Percentiles rank a stretch among this genome's conserved stretches.
Evolutionary conservation across 1,284 basidiomycete genomes (phyloP).

Genomic region (Naganishia sp.): DNA sequence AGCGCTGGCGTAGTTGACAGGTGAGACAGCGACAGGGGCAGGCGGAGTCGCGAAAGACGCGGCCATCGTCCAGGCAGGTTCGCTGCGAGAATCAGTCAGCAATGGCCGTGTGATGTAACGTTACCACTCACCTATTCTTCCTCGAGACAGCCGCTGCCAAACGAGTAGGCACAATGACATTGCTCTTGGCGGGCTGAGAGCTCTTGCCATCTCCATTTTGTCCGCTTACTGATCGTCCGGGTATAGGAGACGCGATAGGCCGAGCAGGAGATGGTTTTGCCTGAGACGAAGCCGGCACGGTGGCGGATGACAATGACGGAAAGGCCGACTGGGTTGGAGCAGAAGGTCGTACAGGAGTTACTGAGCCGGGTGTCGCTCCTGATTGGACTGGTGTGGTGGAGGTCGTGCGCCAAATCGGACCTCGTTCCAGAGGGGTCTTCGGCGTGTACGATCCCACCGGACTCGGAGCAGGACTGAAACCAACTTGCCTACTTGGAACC

Average conservation of each 20-base stretch:
- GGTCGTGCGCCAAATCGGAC: constrained; percentile 16
- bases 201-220: constrained; percentile 15
- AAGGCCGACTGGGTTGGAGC: constrained; percentile 11
- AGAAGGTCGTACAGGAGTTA: constrained; percentile 3
- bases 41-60: constrained; percentile 51
- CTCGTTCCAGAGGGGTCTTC: constrained; percentile 12
- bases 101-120: background rate
- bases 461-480: constrained; percentile 18
- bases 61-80: constrained; percentile 33
- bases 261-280: constrained; percentile 8
- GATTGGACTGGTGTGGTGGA: constrained; percentile 9
- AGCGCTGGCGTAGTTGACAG: constrained; percentile 43
- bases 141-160: constrained; percentile 32
- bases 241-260: constrained; percentile 9
- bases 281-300: background rate
- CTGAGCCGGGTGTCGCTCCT: background rate
- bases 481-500: constrained; percentile 28
- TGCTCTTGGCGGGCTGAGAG: constrained; percentile 38
- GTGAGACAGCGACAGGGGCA: constrained; percentile 36
- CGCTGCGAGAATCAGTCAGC: constrained; percentile 14
- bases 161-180: constrained; percentile 35
- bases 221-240: constrained; percentile 9
- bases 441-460: constrained; percentile 11
- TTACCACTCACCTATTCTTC: constrained; percentile 35
- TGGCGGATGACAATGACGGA: constrained; percentile 24